These are phyloP conservation scores for Plasmodium coatneyi DNA, from an alignment of 169 alveolate species.

Conservation along the genomic window DNA sequence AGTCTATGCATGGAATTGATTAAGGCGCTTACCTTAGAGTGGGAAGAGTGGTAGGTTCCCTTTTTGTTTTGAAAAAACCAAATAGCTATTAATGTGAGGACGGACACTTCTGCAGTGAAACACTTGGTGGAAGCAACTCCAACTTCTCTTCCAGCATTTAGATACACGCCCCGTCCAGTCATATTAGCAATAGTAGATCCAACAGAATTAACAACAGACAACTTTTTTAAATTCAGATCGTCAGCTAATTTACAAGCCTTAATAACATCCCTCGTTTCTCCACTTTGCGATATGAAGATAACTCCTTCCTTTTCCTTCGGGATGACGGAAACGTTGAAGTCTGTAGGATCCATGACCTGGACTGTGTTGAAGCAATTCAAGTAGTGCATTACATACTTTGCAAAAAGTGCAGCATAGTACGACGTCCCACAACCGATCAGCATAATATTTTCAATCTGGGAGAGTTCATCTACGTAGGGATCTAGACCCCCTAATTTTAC, in stretches of 20 bases:
- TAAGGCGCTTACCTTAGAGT: slow-evolving; percentile 36
- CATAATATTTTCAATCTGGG: slow-evolving; percentile 85
- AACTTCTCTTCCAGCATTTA: slow-evolving; percentile 97
- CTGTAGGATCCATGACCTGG: slow-evolving; percentile 92
- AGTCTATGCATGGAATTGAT: slow-evolving; percentile 62
- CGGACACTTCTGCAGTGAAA: slow-evolving; percentile 93
- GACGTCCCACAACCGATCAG: slow-evolving; percentile 96
- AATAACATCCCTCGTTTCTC: slow-evolving; percentile 96
- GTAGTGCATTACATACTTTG: slow-evolving; percentile 90
- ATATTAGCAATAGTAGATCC: slow-evolving; percentile 92
- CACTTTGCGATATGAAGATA: slow-evolving; percentile 94
- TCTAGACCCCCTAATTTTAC: slow-evolving; percentile 77
- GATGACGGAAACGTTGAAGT: slow-evolving; percentile 83
- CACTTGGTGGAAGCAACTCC: slow-evolving; percentile 98
- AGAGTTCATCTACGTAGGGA: slow-evolving; percentile 76
- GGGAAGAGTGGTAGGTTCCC: not conserved
- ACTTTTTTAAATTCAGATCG: slow-evolving; percentile 83
- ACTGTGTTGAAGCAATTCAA: slow-evolving; percentile 89
- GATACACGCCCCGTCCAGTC: slow-evolving; percentile 94
- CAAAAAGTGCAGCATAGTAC: slow-evolving; percentile 91
- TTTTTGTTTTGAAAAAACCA: slow-evolving; percentile 89
- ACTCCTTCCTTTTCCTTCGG: slow-evolving; percentile 89
- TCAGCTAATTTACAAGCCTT: slow-evolving; percentile 87
- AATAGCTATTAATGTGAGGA: slow-evolving; percentile 87
- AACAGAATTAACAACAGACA: slow-evolving; percentile 93